Base-by-base conservation (phyloP, 257 asterid genomes). In the Mitragyna speciosa region DNA sequence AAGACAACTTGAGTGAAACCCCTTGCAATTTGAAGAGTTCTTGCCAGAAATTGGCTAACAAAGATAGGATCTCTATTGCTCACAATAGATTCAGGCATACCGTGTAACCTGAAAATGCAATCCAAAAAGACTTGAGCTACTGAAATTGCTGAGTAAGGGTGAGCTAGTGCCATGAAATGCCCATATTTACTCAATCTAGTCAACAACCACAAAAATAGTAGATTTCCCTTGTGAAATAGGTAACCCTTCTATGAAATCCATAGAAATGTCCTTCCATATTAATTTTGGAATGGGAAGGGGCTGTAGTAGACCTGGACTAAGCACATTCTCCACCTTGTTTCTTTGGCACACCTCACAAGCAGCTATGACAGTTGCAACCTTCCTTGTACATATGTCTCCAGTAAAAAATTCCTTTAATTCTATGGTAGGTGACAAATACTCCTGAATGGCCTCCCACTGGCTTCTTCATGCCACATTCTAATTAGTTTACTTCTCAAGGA, bases 201-300 rank as follows among this genome's bases (percentile, higher is more conserved):
- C 59, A 0, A 71, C 76, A 0, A 75, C 78, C 28, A 75, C 69
- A 66, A 75, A 11, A 14, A 75, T 54, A 3, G 10, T 70, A 2
- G n/a, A 7, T 17, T 48, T 19, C 0, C 70, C 68, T 12, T 51
- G 28, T 7, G 31, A 75, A 9, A 30, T 49, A 4, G 69, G 78
- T 8, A 75, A 15, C 4, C 78, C 78, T 1, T 49, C 41, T 30
- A 75, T 56, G 45, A 56, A 75, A 59, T 75, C 79, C 79, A 58
- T 58, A 17, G 31, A 15, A 14, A 59, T 17, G 0, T 56, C 19
- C 1, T 3, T 5, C 78, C 67, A 47, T 15, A 39, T 28, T 26
- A 4, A 6, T 2, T 26, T 6, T 2, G 70, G 48, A 5, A 75
- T 56, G 0, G 6, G n/a, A 1, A 52, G 54, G 5, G 58, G 20